Evolutionary conservation across 495 filamentous ascomycete genomes (phyloP), one percentile per base, ranked within the genome.

Genomic region (Aspergillus steynii): DNA sequence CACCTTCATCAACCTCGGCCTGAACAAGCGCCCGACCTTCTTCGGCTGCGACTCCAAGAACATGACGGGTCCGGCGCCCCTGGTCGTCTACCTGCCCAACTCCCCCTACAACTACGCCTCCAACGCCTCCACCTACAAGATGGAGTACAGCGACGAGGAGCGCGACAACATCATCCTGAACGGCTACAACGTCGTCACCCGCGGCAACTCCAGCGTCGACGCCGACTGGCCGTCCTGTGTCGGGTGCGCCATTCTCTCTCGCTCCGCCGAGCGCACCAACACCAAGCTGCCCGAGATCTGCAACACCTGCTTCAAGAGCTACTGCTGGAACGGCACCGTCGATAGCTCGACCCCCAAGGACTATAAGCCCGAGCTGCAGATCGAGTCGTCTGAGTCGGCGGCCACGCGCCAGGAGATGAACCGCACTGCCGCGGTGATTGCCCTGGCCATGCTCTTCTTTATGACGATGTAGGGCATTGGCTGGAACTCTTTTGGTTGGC

Each of bases 61-160:
- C 73, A 56, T 60, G 28, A 63, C 64, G 1, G 62, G 65, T 15
- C 62, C 68, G 27, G 67, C 69, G 3, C 93, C 93, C 0, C 65
- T 96, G 42, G 74, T 97, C 61, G 89, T 97, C 63, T 97, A 96
- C 74, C 66, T 97, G 20, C 88, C 93, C 55, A 96, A 95, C 69
- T 76, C 84, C 5, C 93, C 93, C 0, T 97, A 93, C 73, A 84
- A 81, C 42, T 82, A 80, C 60, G 64, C 78, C 32, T 87, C 83
- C 66, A 96, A 96, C 72, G 75, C 86, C 4, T 87, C 85, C 1
- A 97, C 93, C 29, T 89, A 88, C 68, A 72, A 84, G 54, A 77
- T 83, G 14, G 61, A 64, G 1, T 91, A 90, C 78, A 78, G 82
- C 20, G 73, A 81, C 65, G 74, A 68, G 6, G 66, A 91, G 69